A percentile compares a stretch with the other conserved stretches of the same genome.
These are phyloP conservation scores for Orbilia ellipsospora DNA, from an alignment of 2,329 filamentous ascomycete genomes.

Conservation along the genomic window DNA sequence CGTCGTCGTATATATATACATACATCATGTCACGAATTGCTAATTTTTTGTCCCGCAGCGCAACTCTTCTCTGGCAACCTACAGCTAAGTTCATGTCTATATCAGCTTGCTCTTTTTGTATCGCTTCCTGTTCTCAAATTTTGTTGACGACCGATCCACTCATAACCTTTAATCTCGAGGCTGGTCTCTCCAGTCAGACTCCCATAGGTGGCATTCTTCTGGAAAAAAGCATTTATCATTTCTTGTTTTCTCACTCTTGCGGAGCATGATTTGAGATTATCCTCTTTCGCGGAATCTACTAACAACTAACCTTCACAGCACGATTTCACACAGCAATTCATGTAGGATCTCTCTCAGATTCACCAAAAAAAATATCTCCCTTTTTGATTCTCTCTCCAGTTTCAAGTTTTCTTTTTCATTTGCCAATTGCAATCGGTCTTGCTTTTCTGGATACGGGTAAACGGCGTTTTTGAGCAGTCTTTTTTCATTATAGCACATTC, in stretches of 20 bases:
- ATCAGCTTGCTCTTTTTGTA: background rate
- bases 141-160: slow-evolving; percentile 20
- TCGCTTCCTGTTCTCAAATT: slow-evolving; percentile 8
- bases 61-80: slow-evolving; percentile 7
- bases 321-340: slow-evolving; percentile 27
- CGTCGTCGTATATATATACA: slow-evolving; percentile 10
- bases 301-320: slow-evolving; percentile 52
- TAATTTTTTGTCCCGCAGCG: slow-evolving; percentile 21
- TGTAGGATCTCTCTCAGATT: slow-evolving; percentile 44
- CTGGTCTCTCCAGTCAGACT: slow-evolving; percentile 30
- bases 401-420: slow-evolving; percentile 8
- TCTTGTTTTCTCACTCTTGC: slow-evolving; percentile 37
- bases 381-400: slow-evolving; percentile 4
- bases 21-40: slow-evolving; percentile 35
- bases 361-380: slow-evolving; percentile 33
- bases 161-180: slow-evolving; percentile 48
- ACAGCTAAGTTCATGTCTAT: slow-evolving; percentile 27
- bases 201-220: slow-evolving; percentile 36
- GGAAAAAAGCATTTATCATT: slow-evolving; percentile 41
- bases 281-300: slow-evolving; percentile 17
- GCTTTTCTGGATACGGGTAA: slow-evolving; percentile 35
- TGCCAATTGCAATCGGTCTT: slow-evolving; percentile 24
- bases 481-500: background rate
- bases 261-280: slow-evolving; percentile 26
- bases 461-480: slow-evolving; percentile 48